phyloP scores from a whole-genome alignment of 1,139 yeast species.

The Candida labiduridarum region DNA sequence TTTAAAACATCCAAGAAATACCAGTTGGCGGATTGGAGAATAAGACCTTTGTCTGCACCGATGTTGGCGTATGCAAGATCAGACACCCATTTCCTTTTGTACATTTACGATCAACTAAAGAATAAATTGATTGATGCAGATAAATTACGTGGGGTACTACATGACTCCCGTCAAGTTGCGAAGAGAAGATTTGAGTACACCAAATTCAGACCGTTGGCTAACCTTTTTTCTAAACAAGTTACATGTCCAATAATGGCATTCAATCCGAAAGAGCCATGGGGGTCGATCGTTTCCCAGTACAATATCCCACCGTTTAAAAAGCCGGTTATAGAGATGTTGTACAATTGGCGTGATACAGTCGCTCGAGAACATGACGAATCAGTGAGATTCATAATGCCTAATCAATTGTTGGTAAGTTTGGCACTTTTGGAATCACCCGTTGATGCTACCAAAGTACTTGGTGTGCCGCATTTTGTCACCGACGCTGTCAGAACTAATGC shows the following conservation, averaged over 20 bases:
- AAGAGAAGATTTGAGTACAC: constrained; percentile 79
- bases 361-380: constrained; percentile 87
- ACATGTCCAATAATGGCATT: constrained; percentile 52
- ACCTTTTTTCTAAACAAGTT: constrained; percentile 30
- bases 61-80: constrained; percentile 91
- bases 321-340: constrained; percentile 61
- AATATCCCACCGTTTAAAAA: constrained; percentile 61
- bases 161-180: constrained; percentile 81
- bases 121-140: constrained; percentile 55
- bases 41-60: constrained; percentile 77
- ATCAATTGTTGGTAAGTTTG: constrained; percentile 69
- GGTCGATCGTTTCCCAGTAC: constrained; percentile 61
- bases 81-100: constrained; percentile 88
- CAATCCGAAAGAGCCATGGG: constrained; percentile 58
- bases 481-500: constrained; percentile 62
- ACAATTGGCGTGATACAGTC: constrained; percentile 77
- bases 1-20: constrained; percentile 92
- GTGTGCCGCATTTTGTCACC: constrained; percentile 51
- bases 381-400: constrained; percentile 79
- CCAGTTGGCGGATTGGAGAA: constrained; percentile 96
- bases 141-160: constrained; percentile 54
- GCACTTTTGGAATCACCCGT: constrained; percentile 58
- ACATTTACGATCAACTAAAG: constrained; percentile 76
- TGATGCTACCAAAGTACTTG: constrained; percentile 57
- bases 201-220: constrained; percentile 52